Conservation (phyloP, 2,329 filamentous ascomycete genomes). For the Chalaropsis thielavioides region DNA sequence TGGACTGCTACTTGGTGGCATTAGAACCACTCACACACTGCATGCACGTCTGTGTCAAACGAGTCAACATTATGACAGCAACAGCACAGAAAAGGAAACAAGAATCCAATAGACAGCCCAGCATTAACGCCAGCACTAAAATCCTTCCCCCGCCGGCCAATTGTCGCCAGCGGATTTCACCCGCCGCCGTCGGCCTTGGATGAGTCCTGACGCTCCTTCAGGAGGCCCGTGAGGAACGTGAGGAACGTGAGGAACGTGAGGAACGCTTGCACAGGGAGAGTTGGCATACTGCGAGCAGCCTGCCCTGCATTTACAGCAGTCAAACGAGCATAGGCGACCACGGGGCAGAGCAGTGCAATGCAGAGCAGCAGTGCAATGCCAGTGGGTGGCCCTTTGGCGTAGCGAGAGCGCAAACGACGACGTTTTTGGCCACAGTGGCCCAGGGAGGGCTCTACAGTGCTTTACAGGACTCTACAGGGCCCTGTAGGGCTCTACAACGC, state of each 20-base stretch:
- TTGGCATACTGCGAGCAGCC: not conserved
- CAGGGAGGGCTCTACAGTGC: too few relatives aligned
- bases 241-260: not conserved
- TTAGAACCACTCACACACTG: not conserved
- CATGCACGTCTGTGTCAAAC: not conserved
- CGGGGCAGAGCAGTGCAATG: too few relatives aligned
- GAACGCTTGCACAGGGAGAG: not conserved
- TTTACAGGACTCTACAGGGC: too few relatives aligned
- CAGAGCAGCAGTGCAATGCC: too few relatives aligned
- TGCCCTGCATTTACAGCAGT: not conserved
- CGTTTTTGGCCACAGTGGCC: too few relatives aligned
- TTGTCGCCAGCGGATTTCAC: not conserved
- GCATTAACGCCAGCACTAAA: not conserved
- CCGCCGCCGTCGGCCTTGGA: not conserved
- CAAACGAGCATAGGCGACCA: not conserved
- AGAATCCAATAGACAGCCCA: too few relatives aligned
- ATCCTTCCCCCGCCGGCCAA: constrained; percentile 1
- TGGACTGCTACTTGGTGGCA: too few relatives aligned
- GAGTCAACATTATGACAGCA: not conserved
- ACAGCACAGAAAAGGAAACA: not conserved
- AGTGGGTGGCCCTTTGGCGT: too few relatives aligned
- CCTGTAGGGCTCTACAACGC: too few relatives aligned
- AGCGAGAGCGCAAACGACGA: too few relatives aligned
- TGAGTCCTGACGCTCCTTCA: constrained; percentile 1
- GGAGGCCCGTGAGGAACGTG: not conserved